Evolutionary conservation across 176 grass and related monocot genomes (phyloP).

Genomic region (Oryza nivara): DNA sequence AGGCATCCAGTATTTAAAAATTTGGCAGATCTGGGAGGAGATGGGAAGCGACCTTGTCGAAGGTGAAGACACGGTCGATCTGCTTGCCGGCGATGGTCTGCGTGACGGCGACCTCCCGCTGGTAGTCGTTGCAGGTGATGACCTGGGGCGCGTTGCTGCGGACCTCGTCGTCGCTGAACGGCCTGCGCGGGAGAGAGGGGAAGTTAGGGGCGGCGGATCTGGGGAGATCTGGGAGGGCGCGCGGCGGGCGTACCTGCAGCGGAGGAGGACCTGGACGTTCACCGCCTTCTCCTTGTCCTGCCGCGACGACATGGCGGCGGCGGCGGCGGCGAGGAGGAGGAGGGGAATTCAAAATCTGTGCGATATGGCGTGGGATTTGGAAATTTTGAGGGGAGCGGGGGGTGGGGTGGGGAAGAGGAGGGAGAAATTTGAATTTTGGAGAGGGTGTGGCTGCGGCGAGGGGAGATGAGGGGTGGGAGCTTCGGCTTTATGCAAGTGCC

Average conservation of each 20-base stretch:
- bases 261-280: conserved; percentile 95
- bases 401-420: background rate
- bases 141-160: conserved; percentile 92
- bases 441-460: background rate
- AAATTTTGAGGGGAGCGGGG: background rate
- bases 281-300: conserved; percentile 96
- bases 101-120: conserved; percentile 86
- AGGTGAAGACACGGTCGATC: conserved; percentile 89
- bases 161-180: conserved; percentile 84
- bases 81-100: conserved; percentile 89
- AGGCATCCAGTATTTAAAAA: background rate
- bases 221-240: background rate
- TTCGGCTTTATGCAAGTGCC: background rate
- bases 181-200: conserved; percentile 38
- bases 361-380: background rate
- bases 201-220: conserved; percentile 28
- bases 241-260: conserved; percentile 73
- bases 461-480: too few relatives aligned
- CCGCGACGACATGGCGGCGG: conserved; percentile 76
- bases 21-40: background rate
- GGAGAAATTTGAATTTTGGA: conserved; percentile 46
- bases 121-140: conserved; percentile 90
- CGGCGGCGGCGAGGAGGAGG: background rate
- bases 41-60: conserved; percentile 72
- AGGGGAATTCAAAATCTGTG: conserved; percentile 27